Conservation (phyloP, 768 basidiomycete genomes). For the Leucocoprinus sp. region DNA sequence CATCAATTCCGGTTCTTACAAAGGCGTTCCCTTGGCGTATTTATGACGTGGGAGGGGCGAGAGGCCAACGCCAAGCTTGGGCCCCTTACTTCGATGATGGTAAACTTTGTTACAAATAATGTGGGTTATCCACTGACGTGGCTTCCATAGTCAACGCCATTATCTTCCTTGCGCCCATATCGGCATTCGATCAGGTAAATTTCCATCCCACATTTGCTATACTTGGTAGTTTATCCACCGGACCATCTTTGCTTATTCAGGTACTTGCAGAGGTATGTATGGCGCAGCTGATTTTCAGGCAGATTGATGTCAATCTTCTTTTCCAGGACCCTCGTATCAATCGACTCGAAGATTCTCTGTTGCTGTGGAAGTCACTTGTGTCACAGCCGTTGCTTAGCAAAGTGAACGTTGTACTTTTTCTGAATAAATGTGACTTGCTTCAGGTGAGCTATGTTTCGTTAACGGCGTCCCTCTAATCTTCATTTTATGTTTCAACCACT, state of each 20-base stretch:
- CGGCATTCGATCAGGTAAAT: conserved; percentile 68
- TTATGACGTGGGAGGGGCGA: conserved; percentile 79
- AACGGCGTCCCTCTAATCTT: neutral
- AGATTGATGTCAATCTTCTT: conserved; percentile 12
- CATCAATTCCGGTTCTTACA: conserved; percentile 47
- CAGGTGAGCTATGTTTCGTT: conserved; percentile 32
- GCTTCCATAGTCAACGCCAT: conserved; percentile 63
- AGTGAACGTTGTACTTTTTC: conserved; percentile 73
- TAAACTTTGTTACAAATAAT: conserved; percentile 24
- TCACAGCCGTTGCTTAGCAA: conserved; percentile 65
- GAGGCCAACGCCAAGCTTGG: conserved; percentile 80
- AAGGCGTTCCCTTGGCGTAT: conserved; percentile 70
- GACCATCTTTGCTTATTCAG: conserved; percentile 16
- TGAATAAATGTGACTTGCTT: conserved; percentile 77
- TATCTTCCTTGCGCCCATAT: conserved; percentile 84
- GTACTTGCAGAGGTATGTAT: conserved; percentile 60
- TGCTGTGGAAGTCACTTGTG: conserved; percentile 65
- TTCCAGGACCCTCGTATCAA: conserved; percentile 65
- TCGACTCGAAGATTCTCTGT: conserved; percentile 70
- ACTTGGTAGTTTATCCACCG: neutral
- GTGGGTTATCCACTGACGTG: conserved; percentile 2
- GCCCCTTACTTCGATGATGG: conserved; percentile 85
- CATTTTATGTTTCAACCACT: conserved; percentile 2
- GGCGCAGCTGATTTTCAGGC: conserved; percentile 1
- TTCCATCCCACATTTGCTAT: conserved; percentile 1